Base-by-base conservation (phyloP, 2,329 filamentous ascomycete genomes). In the Alternaria hordeiaustralica region DNA sequence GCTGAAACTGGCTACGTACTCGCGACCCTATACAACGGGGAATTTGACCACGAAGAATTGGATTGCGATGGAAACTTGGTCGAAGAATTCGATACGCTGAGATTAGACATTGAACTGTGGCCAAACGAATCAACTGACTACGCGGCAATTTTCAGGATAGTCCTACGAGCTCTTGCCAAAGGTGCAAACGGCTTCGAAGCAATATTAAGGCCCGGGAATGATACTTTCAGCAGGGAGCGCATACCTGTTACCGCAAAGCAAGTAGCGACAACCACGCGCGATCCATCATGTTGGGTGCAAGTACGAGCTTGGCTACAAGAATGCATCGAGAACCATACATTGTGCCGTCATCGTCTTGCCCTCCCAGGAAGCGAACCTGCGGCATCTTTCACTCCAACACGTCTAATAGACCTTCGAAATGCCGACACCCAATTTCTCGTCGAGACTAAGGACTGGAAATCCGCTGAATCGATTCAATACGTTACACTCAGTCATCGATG, bases 51-150 rank as follows among this genome's bases (percentile, higher is more conserved):
- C 4, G 36, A 41, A n/a, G 36, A 41, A 41, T 21, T 21, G 21
- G 21, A 21, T 21, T 21, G 21, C 21, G 21, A 21, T 21, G 21
- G 21, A 21, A 21, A 21, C 21, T 21, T 21, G 21, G 21, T 21
- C 0, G 33, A n/a, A n/a, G 4, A 5, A 15, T 41, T 15, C 4
- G 33, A 4, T 2, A 2, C 1, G n/a, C n/a, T 41, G 0, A 41
- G 36, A 11, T 2, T 41, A 2, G n/a, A 1, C n/a, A 4, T 3
- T 2, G n/a, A 41, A 18, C 36, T 41, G 0, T 18, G 36, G 15
- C 0, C 36, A 3, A 0, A 11, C 0, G 15, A 18, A 8, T 41
- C n/a, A 18, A 41, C 15, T 2, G 0, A 5, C 5, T 41, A 0
- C 3, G n/a, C n/a, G 8, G 36, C 36, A 6, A 18, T 15, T 2